Evolutionary conservation across 768 basidiomycete genomes (phyloP).

Genomic region (Symmetrospora coprosmae): DNA sequence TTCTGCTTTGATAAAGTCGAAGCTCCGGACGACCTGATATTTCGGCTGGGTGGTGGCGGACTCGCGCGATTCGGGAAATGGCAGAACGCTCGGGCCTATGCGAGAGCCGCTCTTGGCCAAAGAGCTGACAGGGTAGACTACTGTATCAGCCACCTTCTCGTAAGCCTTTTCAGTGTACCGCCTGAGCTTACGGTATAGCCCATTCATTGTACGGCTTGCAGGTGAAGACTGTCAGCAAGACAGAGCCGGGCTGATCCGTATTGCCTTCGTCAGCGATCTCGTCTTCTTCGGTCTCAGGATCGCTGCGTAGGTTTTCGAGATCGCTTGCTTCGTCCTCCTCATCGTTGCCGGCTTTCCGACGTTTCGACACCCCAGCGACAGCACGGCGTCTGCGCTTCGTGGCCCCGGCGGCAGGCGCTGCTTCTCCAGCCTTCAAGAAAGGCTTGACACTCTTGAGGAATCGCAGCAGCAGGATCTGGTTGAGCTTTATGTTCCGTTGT

Average conservation of each 20-base stretch:
- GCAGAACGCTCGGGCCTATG: slow-evolving; percentile 6
- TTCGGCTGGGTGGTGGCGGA: slow-evolving; percentile 1
- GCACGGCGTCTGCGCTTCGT: not conserved
- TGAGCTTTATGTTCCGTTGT: slow-evolving; percentile 13
- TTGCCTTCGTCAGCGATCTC: not conserved
- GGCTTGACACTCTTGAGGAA: slow-evolving; percentile 18
- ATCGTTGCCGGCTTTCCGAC: not conserved
- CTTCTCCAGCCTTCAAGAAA: slow-evolving; percentile 9
- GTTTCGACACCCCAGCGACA: not conserved
- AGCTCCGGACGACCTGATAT: slow-evolving; percentile 18
- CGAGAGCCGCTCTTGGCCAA: slow-evolving; percentile 19
- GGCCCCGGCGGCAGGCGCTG: not conserved
- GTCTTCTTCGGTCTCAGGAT: slow-evolving; percentile 6
- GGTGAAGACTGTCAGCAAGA: slow-evolving; percentile 16
- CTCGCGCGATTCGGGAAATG: not conserved
- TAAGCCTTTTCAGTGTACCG: too few species aligned
- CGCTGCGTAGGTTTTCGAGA: slow-evolving; percentile 2
- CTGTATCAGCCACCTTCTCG: not conserved
- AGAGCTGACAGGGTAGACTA: not conserved
- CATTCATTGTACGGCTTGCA: slow-evolving; percentile 22
- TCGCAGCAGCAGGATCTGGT: slow-evolving; percentile 18
- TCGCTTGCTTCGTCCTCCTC: slow-evolving; percentile 11
- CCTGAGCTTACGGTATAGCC: slow-evolving; percentile 13
- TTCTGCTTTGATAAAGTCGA: slow-evolving; percentile 2
- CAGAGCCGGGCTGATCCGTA: not conserved